These are phyloP conservation scores for Nephelium lappaceum DNA, from an alignment of 345 rosid genomes.

Conservation along the genomic window DNA sequence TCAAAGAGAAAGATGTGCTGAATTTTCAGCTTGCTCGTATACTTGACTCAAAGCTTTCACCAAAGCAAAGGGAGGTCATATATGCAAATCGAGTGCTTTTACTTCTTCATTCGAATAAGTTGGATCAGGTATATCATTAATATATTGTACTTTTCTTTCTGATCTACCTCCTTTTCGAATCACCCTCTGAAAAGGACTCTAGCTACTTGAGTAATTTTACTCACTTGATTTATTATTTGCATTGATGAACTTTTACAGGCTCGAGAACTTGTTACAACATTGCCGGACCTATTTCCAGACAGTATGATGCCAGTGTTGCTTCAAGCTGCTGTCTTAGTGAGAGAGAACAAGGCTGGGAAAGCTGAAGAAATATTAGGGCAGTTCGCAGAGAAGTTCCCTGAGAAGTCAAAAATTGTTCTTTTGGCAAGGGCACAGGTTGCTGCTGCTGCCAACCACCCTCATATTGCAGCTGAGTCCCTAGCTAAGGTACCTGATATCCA, in stretches of 20 bases:
- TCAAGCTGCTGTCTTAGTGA: slow-evolving; percentile 85
- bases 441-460: slow-evolving; percentile 80
- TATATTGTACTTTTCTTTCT: slow-evolving; percentile 14
- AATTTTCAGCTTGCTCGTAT: slow-evolving; percentile 63
- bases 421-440: slow-evolving; percentile 95
- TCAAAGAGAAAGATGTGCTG: slow-evolving; percentile 65
- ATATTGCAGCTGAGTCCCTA: slow-evolving; percentile 82
- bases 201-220: slow-evolving; percentile 1
- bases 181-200: background rate
- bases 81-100: slow-evolving; percentile 80
- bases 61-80: slow-evolving; percentile 73
- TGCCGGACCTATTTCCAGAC: slow-evolving; percentile 65
- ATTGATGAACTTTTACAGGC: slow-evolving; percentile 55
- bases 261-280: slow-evolving; percentile 71
- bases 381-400: slow-evolving; percentile 67
- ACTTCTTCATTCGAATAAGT: slow-evolving; percentile 92
- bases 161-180: background rate
- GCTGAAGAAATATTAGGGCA: slow-evolving; percentile 86
- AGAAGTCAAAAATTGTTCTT: slow-evolving; percentile 63
- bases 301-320: slow-evolving; percentile 70
- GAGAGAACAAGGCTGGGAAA: slow-evolving; percentile 83
- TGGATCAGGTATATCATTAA: slow-evolving; percentile 71
- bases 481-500: slow-evolving; percentile 76
- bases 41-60: slow-evolving; percentile 79
- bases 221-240: slow-evolving; percentile 3